These are phyloP conservation scores for Raphanus raphanistrum DNA, from an alignment of 345 rosid genomes.

Conservation along the genomic window DNA sequence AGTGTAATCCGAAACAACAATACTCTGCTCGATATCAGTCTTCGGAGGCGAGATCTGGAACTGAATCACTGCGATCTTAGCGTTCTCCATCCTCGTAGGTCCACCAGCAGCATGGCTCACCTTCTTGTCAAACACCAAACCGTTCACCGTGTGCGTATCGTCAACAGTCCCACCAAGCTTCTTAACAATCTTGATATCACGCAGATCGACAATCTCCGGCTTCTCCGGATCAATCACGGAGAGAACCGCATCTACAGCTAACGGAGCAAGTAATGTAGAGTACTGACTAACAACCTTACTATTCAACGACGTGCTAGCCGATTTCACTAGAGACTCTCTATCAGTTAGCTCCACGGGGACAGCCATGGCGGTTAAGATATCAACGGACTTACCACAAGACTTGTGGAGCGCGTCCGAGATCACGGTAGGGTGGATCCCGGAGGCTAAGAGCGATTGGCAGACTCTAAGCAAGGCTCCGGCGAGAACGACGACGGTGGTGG, in stretches of 20 bases:
- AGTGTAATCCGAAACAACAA: conserved; percentile 86
- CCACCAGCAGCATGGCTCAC: conserved; percentile 93
- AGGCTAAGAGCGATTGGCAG: conserved; percentile 60
- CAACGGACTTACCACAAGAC: conserved; percentile 65
- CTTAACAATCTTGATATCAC: conserved; percentile 92
- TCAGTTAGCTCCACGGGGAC: conserved; percentile 81
- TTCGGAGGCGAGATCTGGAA: conserved; percentile 96
- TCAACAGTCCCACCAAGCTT: conserved; percentile 98
- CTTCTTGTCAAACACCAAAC: conserved; percentile 91
- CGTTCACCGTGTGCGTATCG: conserved; percentile 83
- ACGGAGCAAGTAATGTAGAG: conserved; percentile 84
- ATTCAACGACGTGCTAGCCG: conserved; percentile 86
- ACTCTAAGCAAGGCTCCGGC: conserved; percentile 89
- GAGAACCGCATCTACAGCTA: conserved; percentile 88
- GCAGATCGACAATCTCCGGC: conserved; percentile 78
- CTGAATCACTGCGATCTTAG: conserved; percentile 94
- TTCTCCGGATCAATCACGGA: conserved; percentile 75
- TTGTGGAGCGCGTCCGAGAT: conserved; percentile 91
- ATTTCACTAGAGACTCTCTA: conserved; percentile 72
- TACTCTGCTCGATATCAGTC: conserved; percentile 96
- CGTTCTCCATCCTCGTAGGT: conserved; percentile 78
- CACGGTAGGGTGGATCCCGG: conserved; percentile 95
- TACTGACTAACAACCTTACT: conserved; percentile 96
- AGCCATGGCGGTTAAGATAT: conserved; percentile 70
- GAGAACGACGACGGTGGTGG: conserved; percentile 92